Percentiles rank a stretch among this genome's conserved stretches.
These are phyloP conservation scores for Salvia miltiorrhiza DNA, from an alignment of 257 asterid genomes.

Conservation along the genomic window DNA sequence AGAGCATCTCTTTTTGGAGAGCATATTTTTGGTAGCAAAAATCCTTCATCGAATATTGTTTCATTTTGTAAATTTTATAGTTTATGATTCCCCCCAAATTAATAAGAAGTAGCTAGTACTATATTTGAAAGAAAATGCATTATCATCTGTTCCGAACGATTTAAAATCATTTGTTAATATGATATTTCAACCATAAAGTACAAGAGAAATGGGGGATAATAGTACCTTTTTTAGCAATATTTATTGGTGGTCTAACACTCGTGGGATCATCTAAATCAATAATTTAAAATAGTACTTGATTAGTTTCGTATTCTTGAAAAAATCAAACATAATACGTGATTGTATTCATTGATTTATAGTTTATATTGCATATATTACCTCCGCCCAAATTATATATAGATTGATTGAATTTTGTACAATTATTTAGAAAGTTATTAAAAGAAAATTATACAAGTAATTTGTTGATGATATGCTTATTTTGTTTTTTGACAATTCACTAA, in stretches of 20 bases:
- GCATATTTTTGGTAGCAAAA: slow-evolving; percentile 8
- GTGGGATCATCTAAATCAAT: background rate
- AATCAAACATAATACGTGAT: background rate
- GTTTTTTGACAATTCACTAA: no score
- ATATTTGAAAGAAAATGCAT: background rate
- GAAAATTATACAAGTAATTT: no score
- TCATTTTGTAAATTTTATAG: background rate
- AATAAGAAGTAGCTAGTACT: no score
- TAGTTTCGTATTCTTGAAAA: background rate
- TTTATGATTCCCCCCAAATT: background rate
- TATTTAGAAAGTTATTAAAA: no score
- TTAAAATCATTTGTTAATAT: background rate
- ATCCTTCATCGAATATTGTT: background rate
- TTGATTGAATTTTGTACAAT: no score
- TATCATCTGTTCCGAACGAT: background rate
- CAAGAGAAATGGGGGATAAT: background rate
- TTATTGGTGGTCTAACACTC: background rate
- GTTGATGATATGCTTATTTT: no score
- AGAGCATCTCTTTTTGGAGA: slow-evolving; percentile 15
- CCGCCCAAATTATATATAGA: no score
- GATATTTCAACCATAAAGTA: background rate
- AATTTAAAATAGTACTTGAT: no score
- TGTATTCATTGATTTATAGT: background rate
- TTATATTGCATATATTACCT: background rate
- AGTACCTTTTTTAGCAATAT: background rate